Evolutionary conservation across 176 grass and related monocot species (phyloP).

Genomic region (Raddia distichophylla): DNA sequence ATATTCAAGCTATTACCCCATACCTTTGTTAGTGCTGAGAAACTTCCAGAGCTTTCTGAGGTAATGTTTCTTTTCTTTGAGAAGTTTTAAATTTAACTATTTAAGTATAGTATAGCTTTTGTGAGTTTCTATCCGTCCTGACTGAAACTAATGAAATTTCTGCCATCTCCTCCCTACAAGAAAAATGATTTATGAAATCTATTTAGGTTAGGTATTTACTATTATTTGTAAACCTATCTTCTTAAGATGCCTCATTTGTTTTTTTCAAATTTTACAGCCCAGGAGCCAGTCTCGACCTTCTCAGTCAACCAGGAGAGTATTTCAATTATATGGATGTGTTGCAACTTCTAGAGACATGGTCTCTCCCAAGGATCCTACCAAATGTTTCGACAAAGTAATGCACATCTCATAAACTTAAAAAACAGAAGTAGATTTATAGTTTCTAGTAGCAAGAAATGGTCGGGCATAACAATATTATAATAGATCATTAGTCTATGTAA

Average conservation of each 20-base stretch:
- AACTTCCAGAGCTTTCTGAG: constrained; percentile 73
- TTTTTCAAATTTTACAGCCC: constrained; percentile 48
- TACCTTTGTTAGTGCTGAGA: constrained; percentile 64
- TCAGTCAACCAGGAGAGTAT: constrained; percentile 69
- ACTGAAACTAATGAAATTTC: not conserved
- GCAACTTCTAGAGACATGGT: constrained; percentile 88
- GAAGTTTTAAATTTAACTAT: constrained; percentile 29
- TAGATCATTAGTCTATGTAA: not conserved
- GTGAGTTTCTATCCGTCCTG: constrained; percentile 21
- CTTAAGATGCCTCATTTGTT: constrained; percentile 12
- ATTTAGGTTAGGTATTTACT: not conserved
- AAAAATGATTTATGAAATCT: not conserved
- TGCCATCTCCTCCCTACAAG: not conserved
- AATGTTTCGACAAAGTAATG: constrained; percentile 80
- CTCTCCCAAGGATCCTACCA: constrained; percentile 72
- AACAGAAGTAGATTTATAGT: constrained; percentile 11
- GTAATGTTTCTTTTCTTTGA: constrained; percentile 54
- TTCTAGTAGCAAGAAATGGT: constrained; percentile 5
- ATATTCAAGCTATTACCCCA: constrained; percentile 99
- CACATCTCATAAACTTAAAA: constrained; percentile 3
- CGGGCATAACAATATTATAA: not conserved
- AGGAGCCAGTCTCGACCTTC: constrained; percentile 47
- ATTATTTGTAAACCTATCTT: constrained; percentile 2
- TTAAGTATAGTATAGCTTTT: not conserved
- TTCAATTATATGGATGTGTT: constrained; percentile 89